phyloP scores from a whole-genome alignment of 73 alveolate species.

The Paramecium pentaurelia region DNA sequence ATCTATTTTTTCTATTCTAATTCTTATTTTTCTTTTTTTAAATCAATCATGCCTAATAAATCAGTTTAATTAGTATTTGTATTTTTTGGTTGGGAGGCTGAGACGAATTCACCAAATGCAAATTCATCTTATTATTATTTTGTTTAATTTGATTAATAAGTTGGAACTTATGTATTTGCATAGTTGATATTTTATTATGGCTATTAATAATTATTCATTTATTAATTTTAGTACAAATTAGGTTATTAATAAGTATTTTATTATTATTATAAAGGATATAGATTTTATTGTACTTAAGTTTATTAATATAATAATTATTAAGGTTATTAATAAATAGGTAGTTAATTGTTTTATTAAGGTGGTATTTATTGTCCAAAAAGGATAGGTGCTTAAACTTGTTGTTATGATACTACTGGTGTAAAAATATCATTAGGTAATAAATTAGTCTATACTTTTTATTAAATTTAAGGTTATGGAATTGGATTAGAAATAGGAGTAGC shows the following conservation, averaged over 20 bases:
- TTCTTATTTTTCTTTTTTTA: not conserved
- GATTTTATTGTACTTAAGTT: not conserved
- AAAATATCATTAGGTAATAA: not conserved
- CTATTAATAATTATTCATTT: not conserved
- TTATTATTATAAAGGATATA: not conserved
- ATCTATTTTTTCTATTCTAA: not conserved
- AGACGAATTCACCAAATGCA: not conserved
- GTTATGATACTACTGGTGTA: not conserved
- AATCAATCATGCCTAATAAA: conserved; percentile 31
- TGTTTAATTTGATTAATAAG: not conserved
- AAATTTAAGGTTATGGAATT: not conserved
- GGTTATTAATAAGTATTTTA: not conserved
- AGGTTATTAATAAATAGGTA: not conserved
- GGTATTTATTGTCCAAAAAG: not conserved
- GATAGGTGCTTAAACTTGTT: not conserved
- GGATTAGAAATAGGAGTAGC: not conserved
- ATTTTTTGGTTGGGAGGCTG: not conserved
- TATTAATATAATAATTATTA: not conserved
- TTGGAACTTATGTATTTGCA: not conserved
- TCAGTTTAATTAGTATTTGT: not conserved
- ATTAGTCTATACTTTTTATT: not conserved
- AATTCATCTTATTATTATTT: not conserved
- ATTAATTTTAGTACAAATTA: not conserved
- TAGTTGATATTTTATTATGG: not conserved
- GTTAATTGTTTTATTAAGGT: not conserved